Base-by-base conservation (phyloP, 2,329 filamentous ascomycete genomes). In the Coniochaeta prunicola region DNA sequence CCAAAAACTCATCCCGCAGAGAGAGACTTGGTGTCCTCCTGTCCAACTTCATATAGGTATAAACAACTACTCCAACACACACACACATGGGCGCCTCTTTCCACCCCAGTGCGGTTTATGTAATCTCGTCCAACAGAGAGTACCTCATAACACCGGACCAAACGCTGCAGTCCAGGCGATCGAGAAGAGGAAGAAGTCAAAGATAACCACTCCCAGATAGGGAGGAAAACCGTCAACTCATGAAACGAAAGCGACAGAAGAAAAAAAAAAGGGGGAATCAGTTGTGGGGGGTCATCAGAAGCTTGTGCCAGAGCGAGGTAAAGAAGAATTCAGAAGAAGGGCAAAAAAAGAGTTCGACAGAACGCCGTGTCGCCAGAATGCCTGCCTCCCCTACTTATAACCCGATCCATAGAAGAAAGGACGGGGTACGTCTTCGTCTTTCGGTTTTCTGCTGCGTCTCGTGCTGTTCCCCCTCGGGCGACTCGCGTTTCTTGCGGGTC, bases 171-270 rank as follows among this genome's bases (percentile, higher is more conserved):
- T n/a, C n/a, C n/a, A 21, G 40, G 24, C 21, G 40, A 45, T 10
- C 5, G 17, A 38, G 30, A 60, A 61, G 48, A 40, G 36, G 57
- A 42, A 58, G 45, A 38, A 61, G 6, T 12, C 6, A 12, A 33
- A 38, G 36, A 38, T 4, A 38, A 38, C 36, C 36, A 38, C 15
- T 15, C 36, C 36, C 36, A 38, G 17, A 9, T n/a, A n/a, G 15
- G 19, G 36, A 38, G 17, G 19, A 17, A 38, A 38, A n/a, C 9
- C 36, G 33, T 36, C 33, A 36, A 36, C 36, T 48, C 58, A 28
- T 34, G 40, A 24, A 53, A 34, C n/a, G 24, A 57, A 28, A 10
- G 10, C n/a, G 17, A 45, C 13, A 30, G 36, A 50, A 48, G 40
- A 50, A n/a, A 57, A 50, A 21, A 38, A 48, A 5, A 31, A 31